These are phyloP conservation scores for Dioscorea alata DNA, from an alignment of 106 monocot genomes.

Conservation along the genomic window DNA sequence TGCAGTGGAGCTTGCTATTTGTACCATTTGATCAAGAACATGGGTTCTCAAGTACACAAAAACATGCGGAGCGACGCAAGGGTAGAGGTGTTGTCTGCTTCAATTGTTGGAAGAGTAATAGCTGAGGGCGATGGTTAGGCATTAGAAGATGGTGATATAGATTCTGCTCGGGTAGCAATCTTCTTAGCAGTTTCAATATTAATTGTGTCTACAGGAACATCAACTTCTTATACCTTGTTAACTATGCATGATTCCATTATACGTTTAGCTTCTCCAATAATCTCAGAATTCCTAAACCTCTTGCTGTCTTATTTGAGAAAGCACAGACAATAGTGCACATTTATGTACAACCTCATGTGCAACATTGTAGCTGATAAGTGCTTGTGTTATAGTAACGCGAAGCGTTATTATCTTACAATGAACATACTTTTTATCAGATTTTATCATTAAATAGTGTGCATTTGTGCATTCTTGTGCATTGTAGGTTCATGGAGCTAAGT, in stretches of 20 bases:
- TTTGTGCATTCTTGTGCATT: too few relatives aligned
- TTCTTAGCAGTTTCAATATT: conserved; percentile 42
- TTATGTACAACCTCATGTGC: conserved; percentile 73
- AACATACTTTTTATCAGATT: too few relatives aligned
- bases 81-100: conserved; percentile 36
- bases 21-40: conserved; percentile 92
- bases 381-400: too few relatives aligned
- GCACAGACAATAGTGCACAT: conserved; percentile 58
- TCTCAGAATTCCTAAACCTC: conserved; percentile 78
- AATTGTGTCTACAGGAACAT: conserved; percentile 30
- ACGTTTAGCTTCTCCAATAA: conserved; percentile 88
- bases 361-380: too few relatives aligned
- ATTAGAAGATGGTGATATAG: conserved; percentile 47
- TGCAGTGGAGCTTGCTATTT: conserved; percentile 63
- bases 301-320: conserved; percentile 81
- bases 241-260: conserved; percentile 67
- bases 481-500: too few relatives aligned
- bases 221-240: conserved; percentile 63
- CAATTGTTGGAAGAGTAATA: conserved; percentile 25
- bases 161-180: conserved; percentile 35
- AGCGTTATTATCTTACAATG: too few relatives aligned
- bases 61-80: conserved; percentile 79
- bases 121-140: conserved; percentile 24
- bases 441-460: too few relatives aligned
- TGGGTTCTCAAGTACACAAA: conserved; percentile 81